A percentile compares a stretch with the other conserved stretches of the same genome.
phyloP scores from a whole-genome alignment of 768 basidiomycete genomes.

The Tephrocybe rancida region DNA sequence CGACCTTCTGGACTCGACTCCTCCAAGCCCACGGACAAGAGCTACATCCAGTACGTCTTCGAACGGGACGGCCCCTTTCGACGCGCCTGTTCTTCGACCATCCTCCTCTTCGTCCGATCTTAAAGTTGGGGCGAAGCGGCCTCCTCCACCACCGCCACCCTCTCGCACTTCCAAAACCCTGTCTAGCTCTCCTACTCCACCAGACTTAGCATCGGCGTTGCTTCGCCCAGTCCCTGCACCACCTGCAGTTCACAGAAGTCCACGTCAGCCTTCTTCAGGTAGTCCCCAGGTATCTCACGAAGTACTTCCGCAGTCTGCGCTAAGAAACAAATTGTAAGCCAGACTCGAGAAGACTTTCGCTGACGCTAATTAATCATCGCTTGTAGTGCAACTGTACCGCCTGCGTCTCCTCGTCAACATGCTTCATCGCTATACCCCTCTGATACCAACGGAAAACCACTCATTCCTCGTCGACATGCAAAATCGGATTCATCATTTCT shows the following conservation, averaged over 20 bases:
- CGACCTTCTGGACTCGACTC: slow-evolving; percentile 24
- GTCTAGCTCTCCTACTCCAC: slow-evolving; percentile 42
- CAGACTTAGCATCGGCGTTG: slow-evolving; percentile 49
- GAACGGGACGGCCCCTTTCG: slow-evolving; percentile 19
- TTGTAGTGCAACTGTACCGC: slow-evolving; percentile 13
- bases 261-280: slow-evolving; percentile 15
- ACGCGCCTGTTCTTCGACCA: slow-evolving; percentile 38
- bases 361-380: neutral
- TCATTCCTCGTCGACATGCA: slow-evolving; percentile 26
- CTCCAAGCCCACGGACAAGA: slow-evolving; percentile 42
- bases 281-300: slow-evolving; percentile 13
- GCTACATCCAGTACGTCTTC: slow-evolving; percentile 35
- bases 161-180: slow-evolving; percentile 26
- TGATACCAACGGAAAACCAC: slow-evolving; percentile 23
- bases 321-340: slow-evolving; percentile 54
- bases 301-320: slow-evolving; percentile 32
- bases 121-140: slow-evolving; percentile 44
- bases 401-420: slow-evolving; percentile 13
- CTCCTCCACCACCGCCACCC: slow-evolving; percentile 66
- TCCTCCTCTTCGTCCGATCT: slow-evolving; percentile 60
- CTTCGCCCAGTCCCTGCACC: slow-evolving; percentile 52
- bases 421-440: slow-evolving; percentile 13
- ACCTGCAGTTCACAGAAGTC: slow-evolving; percentile 17
- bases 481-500: slow-evolving; percentile 17
- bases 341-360: neutral